These are phyloP conservation scores for Polygonum maritimum DNA, from an alignment of 148 eudicot genomes.

Conservation along the genomic window DNA sequence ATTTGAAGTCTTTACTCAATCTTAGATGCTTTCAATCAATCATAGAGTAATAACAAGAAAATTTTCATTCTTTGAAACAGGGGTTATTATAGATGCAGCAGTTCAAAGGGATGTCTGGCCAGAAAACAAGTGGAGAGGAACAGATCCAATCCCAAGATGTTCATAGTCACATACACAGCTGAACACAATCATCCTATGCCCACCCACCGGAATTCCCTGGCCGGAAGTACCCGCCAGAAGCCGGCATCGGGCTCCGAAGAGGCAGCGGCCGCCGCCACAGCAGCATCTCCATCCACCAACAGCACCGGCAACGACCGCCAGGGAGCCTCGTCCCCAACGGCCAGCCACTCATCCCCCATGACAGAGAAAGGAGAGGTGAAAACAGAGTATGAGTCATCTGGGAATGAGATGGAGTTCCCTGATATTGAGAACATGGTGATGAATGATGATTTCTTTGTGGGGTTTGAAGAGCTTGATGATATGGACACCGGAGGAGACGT, in stretches of 20 bases:
- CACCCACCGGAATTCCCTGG: conserved; percentile 49
- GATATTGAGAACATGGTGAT: conserved; percentile 31
- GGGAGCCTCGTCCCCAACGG: conserved; percentile 14
- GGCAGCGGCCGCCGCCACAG: conserved; percentile 16
- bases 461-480: conserved; percentile 42
- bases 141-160: conserved; percentile 56
- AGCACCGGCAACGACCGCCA: conserved; percentile 13
- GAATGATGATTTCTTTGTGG: conserved; percentile 50
- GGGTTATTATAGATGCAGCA: conserved; percentile 56
- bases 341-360: conserved; percentile 24
- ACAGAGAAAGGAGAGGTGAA: conserved; percentile 27
- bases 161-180: conserved; percentile 53
- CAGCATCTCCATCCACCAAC: conserved; percentile 19
- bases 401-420: conserved; percentile 28
- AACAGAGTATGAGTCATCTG: conserved; percentile 20
- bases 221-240: conserved; percentile 54
- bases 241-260: conserved; percentile 9
- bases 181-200: conserved; percentile 66
- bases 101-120: conserved; percentile 48
- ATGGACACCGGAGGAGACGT: conserved; percentile 20
- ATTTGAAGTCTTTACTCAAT: neutral
- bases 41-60: neutral
- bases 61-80: conserved; percentile 21
- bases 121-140: conserved; percentile 62
- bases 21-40: neutral